Evolutionary conservation across 805 yeast genomes (phyloP), one percentile per base, ranked within the genome.

Genomic region (Tetrapisispora pingtungensis): DNA sequence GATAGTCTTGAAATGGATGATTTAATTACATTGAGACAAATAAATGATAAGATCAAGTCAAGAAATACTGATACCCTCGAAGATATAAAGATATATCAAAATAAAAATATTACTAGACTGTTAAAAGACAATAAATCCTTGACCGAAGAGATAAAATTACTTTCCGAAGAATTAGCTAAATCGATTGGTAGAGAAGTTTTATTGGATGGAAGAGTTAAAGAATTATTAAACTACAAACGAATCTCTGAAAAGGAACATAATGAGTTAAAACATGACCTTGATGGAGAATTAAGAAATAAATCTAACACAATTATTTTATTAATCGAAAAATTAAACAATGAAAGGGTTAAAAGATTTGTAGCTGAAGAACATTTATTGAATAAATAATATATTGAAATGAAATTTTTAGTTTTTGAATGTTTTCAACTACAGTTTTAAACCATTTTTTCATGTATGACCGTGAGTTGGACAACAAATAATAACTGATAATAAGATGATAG

Each of bases 131-230:
- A 37, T 37, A 15, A 28, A 17, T 5, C 24, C 7, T 27, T 37
- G 14, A 67, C 81, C 51, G 70, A 73, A 45, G 93, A 84, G 56
- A 62, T 84, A 35, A 81, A 80, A 47, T 54, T 82, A 19, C 80
- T 84, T 1, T 80, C 89, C 1, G 73, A 75, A 26, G 94, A 84
- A 54, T 67, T 84, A 41, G 89, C 88, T 0, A 75, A 76, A 18
- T 79, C 88, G 0, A 81, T 84, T 37, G 73, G 76, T 43, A 67
- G 93, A 36, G 40, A 37, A 18, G 33, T 37, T 26, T 5, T 2
- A 10, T 18, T 37, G 12, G 40, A 37, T 18, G 26, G 26, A 18
- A 37, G 14, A 27, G 15, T 37, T 6, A 7, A 37, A 37, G 17
- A 28, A 4, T 18, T 37, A 17, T 14, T 5, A 4, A 28, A 18